Conservation (phyloP, 2,329 filamentous ascomycete genomes). For the Venturiaceae sp. region DNA sequence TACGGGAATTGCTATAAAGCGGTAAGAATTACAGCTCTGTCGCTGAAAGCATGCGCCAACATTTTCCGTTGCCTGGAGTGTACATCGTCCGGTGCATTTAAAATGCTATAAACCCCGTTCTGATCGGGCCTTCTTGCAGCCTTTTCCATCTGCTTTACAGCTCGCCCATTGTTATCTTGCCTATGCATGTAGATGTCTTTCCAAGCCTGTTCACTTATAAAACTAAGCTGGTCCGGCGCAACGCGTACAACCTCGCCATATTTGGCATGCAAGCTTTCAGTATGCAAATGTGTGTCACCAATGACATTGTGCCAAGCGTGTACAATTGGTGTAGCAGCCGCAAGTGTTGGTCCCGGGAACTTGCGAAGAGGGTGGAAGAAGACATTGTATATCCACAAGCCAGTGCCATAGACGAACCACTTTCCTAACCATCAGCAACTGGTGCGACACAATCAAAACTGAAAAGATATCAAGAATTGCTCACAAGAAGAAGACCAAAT, state of each 20-base stretch:
- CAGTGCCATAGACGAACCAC: background rate
- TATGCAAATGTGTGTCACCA: background rate
- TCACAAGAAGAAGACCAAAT: background rate
- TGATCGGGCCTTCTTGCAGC: too few species aligned
- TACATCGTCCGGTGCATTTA: background rate
- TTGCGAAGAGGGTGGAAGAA: slow-evolving; percentile 7
- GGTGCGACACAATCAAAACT: too few species aligned
- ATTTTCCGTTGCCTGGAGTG: slow-evolving; percentile 8
- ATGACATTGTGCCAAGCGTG: background rate
- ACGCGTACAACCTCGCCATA: slow-evolving; percentile 17
- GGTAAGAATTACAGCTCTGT: slow-evolving; percentile 7
- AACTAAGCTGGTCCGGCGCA: slow-evolving; percentile 15
- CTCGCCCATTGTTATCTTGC: background rate
- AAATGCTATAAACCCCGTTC: background rate
- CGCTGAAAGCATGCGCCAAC: slow-evolving; percentile 8
- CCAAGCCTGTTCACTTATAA: slow-evolving; percentile 12
- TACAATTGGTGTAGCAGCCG: background rate
- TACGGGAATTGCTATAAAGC: too few species aligned
- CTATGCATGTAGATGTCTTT: slow-evolving; percentile 19
- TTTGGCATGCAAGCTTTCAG: slow-evolving; percentile 3
- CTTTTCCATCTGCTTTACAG: background rate
- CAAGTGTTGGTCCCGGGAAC: slow-evolving; percentile 8
- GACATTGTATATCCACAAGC: slow-evolving; percentile 5
- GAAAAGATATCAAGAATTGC: too few species aligned
- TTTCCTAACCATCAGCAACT: background rate